A percentile compares a stretch with the other conserved stretches of the same genome.
These are phyloP conservation scores for Claviceps capensis DNA, from an alignment of 2,329 filamentous ascomycete genomes.

Conservation along the genomic window DNA sequence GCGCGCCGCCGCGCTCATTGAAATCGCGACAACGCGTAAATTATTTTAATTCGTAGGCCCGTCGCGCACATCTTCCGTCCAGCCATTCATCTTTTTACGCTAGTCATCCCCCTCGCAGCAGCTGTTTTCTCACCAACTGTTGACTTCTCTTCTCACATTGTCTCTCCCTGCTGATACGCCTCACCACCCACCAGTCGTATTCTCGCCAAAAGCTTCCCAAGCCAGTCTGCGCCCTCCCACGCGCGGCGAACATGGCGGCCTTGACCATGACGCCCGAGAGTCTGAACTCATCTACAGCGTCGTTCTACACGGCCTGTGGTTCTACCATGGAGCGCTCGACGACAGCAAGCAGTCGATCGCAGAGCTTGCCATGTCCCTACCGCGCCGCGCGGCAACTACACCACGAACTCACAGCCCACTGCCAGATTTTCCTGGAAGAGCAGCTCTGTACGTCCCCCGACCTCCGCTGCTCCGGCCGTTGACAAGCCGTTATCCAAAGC, in stretches of 20 bases:
- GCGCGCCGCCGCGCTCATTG: no score
- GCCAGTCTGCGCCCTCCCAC: background rate
- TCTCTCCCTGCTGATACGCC: no score
- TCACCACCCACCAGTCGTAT: no score
- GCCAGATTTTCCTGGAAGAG: slow-evolving; percentile 63
- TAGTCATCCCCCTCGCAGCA: no score
- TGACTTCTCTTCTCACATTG: no score
- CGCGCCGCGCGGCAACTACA: slow-evolving; percentile 42
- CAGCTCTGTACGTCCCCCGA: slow-evolving; percentile 42
- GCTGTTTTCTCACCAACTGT: no score
- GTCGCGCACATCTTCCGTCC: no score
- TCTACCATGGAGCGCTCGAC: slow-evolving; percentile 18
- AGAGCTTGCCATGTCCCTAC: slow-evolving; percentile 26
- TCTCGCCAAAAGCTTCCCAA: background rate
- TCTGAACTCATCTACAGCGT: slow-evolving; percentile 17
- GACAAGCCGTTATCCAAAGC: no score
- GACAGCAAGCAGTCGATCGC: slow-evolving; percentile 22
- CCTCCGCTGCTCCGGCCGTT: background rate
- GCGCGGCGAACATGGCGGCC: slow-evolving; percentile 4
- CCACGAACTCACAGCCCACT: slow-evolving; percentile 50
- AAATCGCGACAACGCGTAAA: no score
- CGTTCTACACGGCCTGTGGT: slow-evolving; percentile 22
- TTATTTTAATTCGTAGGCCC: no score
- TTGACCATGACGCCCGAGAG: slow-evolving; percentile 9
- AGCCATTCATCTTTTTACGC: no score